These are phyloP conservation scores for Neohortaea acidophila DNA, from an alignment of 495 filamentous ascomycete genomes.

Conservation along the genomic window DNA sequence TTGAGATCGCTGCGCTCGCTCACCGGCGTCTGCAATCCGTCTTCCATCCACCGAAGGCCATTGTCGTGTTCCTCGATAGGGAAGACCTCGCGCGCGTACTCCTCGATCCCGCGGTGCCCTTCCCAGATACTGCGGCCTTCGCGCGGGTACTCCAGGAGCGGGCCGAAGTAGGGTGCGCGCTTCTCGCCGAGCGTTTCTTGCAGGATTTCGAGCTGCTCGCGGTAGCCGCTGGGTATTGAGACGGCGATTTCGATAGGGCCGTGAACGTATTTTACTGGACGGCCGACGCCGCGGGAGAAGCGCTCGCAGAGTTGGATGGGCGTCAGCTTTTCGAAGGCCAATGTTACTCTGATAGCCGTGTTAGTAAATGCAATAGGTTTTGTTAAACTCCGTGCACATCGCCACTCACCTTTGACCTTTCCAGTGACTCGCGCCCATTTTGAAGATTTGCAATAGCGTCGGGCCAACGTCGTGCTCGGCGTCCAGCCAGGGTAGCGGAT, in stretches of 20 bases:
- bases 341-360: conserved; percentile 47
- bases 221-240: conserved; percentile 75
- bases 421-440: conserved; percentile 81
- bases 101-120: conserved; percentile 78
- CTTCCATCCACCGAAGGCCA: conserved; percentile 79
- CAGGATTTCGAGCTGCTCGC: conserved; percentile 66
- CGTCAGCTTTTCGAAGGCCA: conserved; percentile 82
- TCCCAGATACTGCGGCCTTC: conserved; percentile 75
- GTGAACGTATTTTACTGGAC: conserved; percentile 60
- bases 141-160: conserved; percentile 47
- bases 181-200: conserved; percentile 45
- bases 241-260: conserved; percentile 73
- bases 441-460: conserved; percentile 88
- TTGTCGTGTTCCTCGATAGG: conserved; percentile 88
- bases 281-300: conserved; percentile 62
- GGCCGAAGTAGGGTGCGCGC: conserved; percentile 56
- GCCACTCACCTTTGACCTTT: conserved; percentile 51
- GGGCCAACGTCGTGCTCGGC: conserved; percentile 94
- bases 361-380: not conserved
- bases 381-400: not conserved
- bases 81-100: conserved; percentile 91
- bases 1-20: conserved; percentile 2
- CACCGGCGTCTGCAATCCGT: conserved; percentile 13
- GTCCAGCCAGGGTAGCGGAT: conserved; percentile 87
- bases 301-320: conserved; percentile 65